Base-by-base conservation (phyloP, 805 yeast genomes). In the Clavispora asparagi region DNA sequence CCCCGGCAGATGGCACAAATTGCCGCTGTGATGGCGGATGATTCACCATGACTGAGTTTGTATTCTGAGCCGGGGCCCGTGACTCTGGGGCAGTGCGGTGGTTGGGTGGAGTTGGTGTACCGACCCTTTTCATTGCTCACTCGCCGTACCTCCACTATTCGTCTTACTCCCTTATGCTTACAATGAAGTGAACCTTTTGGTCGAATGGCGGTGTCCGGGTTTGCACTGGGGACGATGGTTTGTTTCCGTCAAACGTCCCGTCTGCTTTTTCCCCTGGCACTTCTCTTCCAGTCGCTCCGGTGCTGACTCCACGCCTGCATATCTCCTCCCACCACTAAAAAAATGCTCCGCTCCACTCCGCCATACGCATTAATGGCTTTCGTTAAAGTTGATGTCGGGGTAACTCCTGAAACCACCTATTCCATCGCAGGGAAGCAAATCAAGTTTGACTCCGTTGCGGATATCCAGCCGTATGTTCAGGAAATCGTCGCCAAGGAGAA, bases 361-460 rank as follows among this genome's bases (percentile, higher is more conserved):
- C 23, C 41, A 27, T 11, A 7, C 16, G 23, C 41, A 27, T 9
- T 19, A 33, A 63, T 62, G 68, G 47, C 65, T 30, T 47, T 57
- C 36, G 56, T 54, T 27, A 56, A 58, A 28, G 62, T 56, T 40
- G 61, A 59, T 14, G 54, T 63, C 42, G 60, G 62, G 8, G 79
- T 82, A 50, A 63, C 71, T 5, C 70, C 70, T 10, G 70, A 67
- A 10, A 78, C 54, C 31, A 64, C 68, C 4, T 83, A 71, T 62
- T 83, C 95, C 17, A 68, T 89, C 49, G 79, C 86, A 26, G 87
- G 89, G 23, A 83, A 83, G 63, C 86, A 87, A 42, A 57, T 85
- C 59, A 92, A 90, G 64, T 79, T 91, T 51, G 85, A 91, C 62
- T 56, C 86, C 1, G 76, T 72, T 14, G 81, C 73, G 13, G 97